These are phyloP conservation scores for Arthrobotrys entomopaga DNA, from an alignment of 2,329 filamentous ascomycete genomes.

Conservation along the genomic window DNA sequence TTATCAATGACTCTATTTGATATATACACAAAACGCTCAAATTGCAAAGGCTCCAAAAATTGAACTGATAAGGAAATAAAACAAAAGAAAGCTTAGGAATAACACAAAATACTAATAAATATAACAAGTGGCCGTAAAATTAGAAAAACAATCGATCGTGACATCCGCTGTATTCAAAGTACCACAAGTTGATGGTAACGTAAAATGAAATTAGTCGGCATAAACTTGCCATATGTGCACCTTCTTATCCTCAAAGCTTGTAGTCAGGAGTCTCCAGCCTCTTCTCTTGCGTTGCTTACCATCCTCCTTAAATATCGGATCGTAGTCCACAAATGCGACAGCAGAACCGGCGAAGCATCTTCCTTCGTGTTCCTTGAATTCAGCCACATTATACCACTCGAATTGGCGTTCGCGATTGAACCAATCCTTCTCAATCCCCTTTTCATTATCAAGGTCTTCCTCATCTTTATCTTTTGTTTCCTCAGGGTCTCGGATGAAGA, in stretches of 20 bases:
- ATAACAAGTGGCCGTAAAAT: too few species aligned
- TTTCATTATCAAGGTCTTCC: slow-evolving; percentile 46
- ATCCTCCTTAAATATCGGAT: slow-evolving; percentile 55
- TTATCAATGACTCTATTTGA: too few species aligned
- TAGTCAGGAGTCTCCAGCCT: slow-evolving; percentile 55
- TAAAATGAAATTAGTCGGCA: slow-evolving; percentile 39
- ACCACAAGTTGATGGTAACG: too few species aligned
- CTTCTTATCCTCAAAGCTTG: slow-evolving; percentile 51
- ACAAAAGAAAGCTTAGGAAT: too few species aligned
- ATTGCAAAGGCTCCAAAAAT: too few species aligned
- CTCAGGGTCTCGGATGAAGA: slow-evolving; percentile 53
- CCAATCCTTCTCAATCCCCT: slow-evolving; percentile 56
- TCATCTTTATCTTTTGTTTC: slow-evolving; percentile 45
- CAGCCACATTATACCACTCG: slow-evolving; percentile 56
- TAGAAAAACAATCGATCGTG: too few species aligned
- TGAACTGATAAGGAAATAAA: too few species aligned
- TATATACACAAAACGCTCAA: too few species aligned
- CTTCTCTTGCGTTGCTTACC: slow-evolving; percentile 54
- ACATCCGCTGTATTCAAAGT: too few species aligned
- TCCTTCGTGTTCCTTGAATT: slow-evolving; percentile 55
- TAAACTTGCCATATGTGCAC: slow-evolving; percentile 56
- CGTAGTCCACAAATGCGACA: slow-evolving; percentile 54
- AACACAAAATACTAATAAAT: too few species aligned
- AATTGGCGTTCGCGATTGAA: slow-evolving; percentile 56
- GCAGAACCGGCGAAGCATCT: slow-evolving; percentile 50